These are phyloP conservation scores for Malus hybrid DNA, from an alignment of 331 rosid genomes.

Conservation along the genomic window DNA sequence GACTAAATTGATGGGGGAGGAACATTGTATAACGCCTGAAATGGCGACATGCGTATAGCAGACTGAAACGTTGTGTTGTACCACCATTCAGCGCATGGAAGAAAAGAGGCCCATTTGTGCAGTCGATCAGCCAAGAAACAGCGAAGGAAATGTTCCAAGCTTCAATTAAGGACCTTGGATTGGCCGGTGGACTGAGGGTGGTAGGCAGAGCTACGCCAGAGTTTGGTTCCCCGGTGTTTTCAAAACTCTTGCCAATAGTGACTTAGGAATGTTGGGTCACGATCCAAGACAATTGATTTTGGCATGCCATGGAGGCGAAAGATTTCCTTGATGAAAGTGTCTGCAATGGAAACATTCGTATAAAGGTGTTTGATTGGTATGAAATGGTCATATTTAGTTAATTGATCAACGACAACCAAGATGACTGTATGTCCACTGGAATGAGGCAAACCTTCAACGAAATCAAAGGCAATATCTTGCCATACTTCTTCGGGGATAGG, in stretches of 20 bases:
- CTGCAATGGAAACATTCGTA: background rate
- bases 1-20: background rate
- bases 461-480: background rate
- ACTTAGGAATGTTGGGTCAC: background rate
- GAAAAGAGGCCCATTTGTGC: background rate
- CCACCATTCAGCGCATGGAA: background rate
- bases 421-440: background rate
- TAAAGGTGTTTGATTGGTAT: background rate
- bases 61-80: background rate
- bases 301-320: background rate
- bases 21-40: background rate
- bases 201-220: background rate
- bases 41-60: background rate
- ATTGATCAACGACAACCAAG: background rate
- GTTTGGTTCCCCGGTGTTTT: background rate
- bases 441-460: background rate
- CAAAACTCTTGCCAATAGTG: background rate
- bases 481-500: background rate
- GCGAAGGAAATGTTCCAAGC: background rate
- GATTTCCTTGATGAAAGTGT: background rate
- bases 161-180: background rate
- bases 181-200: background rate
- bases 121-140: background rate
- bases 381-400: background rate
- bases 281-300: background rate